phyloP scores from a whole-genome alignment of 805 yeast species.

The Zygosaccharomyces lentus region DNA sequence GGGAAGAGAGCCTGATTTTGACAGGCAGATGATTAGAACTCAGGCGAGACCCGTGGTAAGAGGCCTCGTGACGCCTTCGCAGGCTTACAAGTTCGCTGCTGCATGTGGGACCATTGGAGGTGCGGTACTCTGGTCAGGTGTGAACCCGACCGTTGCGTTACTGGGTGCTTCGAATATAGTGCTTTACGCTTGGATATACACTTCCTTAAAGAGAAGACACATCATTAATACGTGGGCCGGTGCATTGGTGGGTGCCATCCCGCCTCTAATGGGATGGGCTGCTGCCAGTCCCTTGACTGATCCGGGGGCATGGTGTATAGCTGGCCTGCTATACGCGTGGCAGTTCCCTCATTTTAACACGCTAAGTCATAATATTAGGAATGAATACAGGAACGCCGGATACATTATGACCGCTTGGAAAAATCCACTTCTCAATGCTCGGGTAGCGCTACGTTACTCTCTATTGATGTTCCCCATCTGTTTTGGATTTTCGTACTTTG shows the following conservation, averaged over 20 bases:
- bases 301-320: constrained; percentile 95
- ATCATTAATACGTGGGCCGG: constrained; percentile 97
- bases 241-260: constrained; percentile 97
- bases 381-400: constrained; percentile 88
- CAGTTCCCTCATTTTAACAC: constrained; percentile 98
- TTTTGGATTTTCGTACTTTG: constrained; percentile 70
- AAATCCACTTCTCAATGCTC: constrained; percentile 84
- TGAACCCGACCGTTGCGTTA: constrained; percentile 76
- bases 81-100: constrained; percentile 80
- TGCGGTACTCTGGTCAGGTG: constrained; percentile 66
- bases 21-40: constrained; percentile 82
- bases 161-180: constrained; percentile 79
- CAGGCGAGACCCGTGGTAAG: constrained; percentile 85
- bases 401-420: constrained; percentile 97
- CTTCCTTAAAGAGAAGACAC: constrained; percentile 79
- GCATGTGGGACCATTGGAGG: constrained; percentile 69
- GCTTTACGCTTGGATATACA: constrained; percentile 85
- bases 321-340: constrained; percentile 90
- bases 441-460: constrained; percentile 89
- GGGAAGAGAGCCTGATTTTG: constrained; percentile 94
- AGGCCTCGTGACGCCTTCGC: constrained; percentile 66
- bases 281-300: constrained; percentile 73
- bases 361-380: constrained; percentile 78
- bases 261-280: constrained; percentile 99
- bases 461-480: constrained; percentile 93